phyloP scores from a whole-genome alignment of 2,329 filamentous ascomycete genomes.

The Graphilbum ipis-grandicollis region DNA sequence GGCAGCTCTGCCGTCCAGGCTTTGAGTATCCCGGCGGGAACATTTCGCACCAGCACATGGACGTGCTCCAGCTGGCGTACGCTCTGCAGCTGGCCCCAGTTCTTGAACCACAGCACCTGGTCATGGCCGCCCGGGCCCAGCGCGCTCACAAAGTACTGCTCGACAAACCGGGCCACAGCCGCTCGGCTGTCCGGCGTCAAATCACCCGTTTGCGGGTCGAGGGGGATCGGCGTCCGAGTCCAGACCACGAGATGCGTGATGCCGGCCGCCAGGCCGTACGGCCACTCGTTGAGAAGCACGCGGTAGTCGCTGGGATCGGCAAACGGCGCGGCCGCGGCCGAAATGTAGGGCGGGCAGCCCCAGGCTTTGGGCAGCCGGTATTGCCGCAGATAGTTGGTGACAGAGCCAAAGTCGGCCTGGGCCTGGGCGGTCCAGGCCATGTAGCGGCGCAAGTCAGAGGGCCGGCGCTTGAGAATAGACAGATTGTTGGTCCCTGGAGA shows the following conservation, averaged over 20 bases:
- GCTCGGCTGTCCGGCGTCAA: conserved; percentile 48
- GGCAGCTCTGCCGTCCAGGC: conserved; percentile 34
- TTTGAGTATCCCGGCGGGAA: conserved; percentile 30
- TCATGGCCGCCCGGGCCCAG: conserved; percentile 19
- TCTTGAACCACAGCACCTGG: conserved; percentile 75
- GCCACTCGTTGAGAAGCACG: conserved; percentile 83
- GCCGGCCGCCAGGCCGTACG: conserved; percentile 54
- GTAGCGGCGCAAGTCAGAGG: conserved; percentile 66
- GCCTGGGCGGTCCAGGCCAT: conserved; percentile 58
- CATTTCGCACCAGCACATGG: conserved; percentile 52
- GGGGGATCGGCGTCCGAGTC: conserved; percentile 67
- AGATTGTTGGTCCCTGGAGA: conserved; percentile 39
- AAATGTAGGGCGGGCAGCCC: conserved; percentile 40
- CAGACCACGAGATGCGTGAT: conserved; percentile 80
- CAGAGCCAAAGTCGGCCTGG: conserved; percentile 57
- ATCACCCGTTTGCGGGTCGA: conserved; percentile 52
- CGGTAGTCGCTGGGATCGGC: conserved; percentile 39
- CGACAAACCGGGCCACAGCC: conserved; percentile 52
- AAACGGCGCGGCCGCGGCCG: conserved; percentile 32
- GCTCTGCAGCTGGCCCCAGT: conserved; percentile 78
- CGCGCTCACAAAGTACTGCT: conserved; percentile 45
- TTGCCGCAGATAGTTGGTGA: conserved; percentile 60
- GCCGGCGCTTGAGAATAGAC: conserved; percentile 58
- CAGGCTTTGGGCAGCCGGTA: conserved; percentile 53
- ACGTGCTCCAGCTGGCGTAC: conserved; percentile 79